Percentiles rank a stretch among this genome's conserved stretches.
phyloP scores from a whole-genome alignment of 371 early-diverging fungal genomes.

The Syncephalastrum sp. region DNA sequence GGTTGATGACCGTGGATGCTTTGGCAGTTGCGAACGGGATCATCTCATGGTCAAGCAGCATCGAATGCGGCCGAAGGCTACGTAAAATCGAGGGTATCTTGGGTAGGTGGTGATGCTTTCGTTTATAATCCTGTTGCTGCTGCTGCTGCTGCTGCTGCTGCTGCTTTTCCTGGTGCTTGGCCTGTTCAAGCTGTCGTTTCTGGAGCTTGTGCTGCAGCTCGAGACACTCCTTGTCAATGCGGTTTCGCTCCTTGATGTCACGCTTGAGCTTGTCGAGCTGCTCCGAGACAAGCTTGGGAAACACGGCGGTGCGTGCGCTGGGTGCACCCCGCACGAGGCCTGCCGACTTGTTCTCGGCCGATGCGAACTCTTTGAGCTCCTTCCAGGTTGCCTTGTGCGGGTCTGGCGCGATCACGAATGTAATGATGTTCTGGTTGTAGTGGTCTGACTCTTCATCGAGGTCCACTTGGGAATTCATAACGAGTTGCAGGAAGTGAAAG shows the following conservation, averaged over 20 bases:
- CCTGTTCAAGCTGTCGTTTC: conserved; percentile 71
- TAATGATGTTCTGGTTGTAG: conserved; percentile 8
- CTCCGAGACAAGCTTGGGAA: conserved; percentile 57
- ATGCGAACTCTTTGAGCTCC: conserved; percentile 36
- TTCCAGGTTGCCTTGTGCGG: conserved; percentile 27
- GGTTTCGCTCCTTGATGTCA: conserved; percentile 71
- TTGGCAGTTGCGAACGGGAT: conserved; percentile 33
- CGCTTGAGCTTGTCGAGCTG: conserved; percentile 71
- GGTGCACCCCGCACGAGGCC: conserved; percentile 10
- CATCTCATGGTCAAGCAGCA: conserved; percentile 4
- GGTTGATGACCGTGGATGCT: conserved; percentile 75
- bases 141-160: conserved; percentile 18
- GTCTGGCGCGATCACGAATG: conserved; percentile 28
- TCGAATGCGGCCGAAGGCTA: conserved; percentile 22
- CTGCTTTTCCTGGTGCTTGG: conserved; percentile 61
- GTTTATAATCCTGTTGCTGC: conserved; percentile 8
- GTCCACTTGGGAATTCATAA: conserved; percentile 37
- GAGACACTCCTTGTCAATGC: conserved; percentile 68
- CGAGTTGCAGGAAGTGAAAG: conserved; percentile 61
- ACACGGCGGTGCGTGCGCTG: conserved; percentile 30
- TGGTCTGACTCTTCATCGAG: conserved; percentile 19
- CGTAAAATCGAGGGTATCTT: conserved; percentile 40
- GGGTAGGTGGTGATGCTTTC: conserved; percentile 30
- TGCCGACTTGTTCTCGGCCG: conserved; percentile 32
- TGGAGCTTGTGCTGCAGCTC: conserved; percentile 66